Evolutionary conservation across 495 filamentous ascomycete species (phyloP).

Genomic region (Penicillium manginii): DNA sequence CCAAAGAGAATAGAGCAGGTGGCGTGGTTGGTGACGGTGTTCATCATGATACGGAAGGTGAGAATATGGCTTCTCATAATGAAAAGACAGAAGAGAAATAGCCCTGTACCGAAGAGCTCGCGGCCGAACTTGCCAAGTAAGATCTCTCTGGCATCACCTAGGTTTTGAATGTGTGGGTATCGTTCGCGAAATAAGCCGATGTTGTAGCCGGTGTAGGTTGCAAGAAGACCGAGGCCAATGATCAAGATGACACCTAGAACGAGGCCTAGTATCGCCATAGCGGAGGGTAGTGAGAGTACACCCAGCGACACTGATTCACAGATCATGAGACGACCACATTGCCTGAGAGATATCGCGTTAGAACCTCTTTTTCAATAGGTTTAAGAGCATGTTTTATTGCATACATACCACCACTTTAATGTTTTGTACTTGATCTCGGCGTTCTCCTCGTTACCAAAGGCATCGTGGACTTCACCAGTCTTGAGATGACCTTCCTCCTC

Average conservation of each 20-base stretch:
- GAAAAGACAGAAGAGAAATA: conserved; percentile 74
- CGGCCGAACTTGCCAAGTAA: conserved; percentile 53
- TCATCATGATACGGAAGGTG: conserved; percentile 69
- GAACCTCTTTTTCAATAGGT: not conserved
- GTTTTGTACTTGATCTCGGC: conserved; percentile 52
- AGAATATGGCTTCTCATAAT: conserved; percentile 77
- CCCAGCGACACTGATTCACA: conserved; percentile 72
- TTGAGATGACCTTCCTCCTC: no score
- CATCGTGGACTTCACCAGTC: conserved; percentile 20
- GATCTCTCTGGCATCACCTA: conserved; percentile 64
- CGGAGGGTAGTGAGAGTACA: conserved; percentile 63
- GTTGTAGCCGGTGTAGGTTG: conserved; percentile 77
- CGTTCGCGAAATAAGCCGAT: conserved; percentile 73
- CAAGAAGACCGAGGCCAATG: conserved; percentile 16
- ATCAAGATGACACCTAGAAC: conserved; percentile 53
- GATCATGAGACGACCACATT: conserved; percentile 53
- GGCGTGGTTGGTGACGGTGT: conserved; percentile 68
- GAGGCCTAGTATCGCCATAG: conserved; percentile 65
- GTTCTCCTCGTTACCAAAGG: conserved; percentile 47
- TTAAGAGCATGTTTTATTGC: conserved; percentile 8
- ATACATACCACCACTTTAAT: conserved; percentile 52
- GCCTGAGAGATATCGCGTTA: not conserved
- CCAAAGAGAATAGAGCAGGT: conserved; percentile 72
- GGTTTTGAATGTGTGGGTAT: conserved; percentile 42
- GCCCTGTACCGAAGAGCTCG: conserved; percentile 65